Evolutionary conservation across 305 asterid species (phyloP), one percentile per base, ranked within the genome.

Genomic region (Striga hermonthica): DNA sequence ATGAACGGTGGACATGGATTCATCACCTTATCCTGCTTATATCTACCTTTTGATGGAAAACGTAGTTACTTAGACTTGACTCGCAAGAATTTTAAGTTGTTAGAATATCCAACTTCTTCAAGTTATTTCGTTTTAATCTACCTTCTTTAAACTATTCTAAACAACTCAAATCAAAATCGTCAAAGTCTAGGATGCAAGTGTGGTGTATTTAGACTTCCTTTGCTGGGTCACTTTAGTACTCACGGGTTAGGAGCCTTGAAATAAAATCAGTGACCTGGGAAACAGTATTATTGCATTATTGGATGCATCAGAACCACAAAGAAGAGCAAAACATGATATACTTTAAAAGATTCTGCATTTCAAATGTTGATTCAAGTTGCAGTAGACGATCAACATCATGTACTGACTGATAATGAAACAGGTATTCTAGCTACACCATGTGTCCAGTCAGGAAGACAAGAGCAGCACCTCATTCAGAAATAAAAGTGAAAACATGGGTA

Each of bases 371-470:
- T 10, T 62, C 39, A 65, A 7, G 31, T 57, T 37, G 53, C 44
- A 62, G 50, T 35, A 58, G 47, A 72, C 63, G 66, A 49, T 35
- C 47, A 49, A 44, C 60, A 69, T 68, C 50, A 61, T 64, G 67
- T 41, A 63, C 40, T 13, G 55, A 67, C 9, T 56, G 62, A 49
- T 47, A 60, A 55, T 48, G 0, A 31, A 7, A 52, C 6, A 62
- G 3, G 54, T 40, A 48, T 53, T 48, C 44, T 31, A 68, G 15
- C 10, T 12, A 62, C 54, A 60, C 57, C 9, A 57, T 31, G 48
- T n/a, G 66, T 64, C 49, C 62, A 64, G 22, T 65, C 48, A 65
- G 4, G 57, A 62, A 72, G 63, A 53, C 15, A 62, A 31, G 10
- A 48, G 43, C 12, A 49, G 55, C 65, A 62, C 34, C 15, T 10